Evolutionary conservation across 148 eudicot genomes (phyloP).

Genomic region (Rhododendron kiyosumense): DNA sequence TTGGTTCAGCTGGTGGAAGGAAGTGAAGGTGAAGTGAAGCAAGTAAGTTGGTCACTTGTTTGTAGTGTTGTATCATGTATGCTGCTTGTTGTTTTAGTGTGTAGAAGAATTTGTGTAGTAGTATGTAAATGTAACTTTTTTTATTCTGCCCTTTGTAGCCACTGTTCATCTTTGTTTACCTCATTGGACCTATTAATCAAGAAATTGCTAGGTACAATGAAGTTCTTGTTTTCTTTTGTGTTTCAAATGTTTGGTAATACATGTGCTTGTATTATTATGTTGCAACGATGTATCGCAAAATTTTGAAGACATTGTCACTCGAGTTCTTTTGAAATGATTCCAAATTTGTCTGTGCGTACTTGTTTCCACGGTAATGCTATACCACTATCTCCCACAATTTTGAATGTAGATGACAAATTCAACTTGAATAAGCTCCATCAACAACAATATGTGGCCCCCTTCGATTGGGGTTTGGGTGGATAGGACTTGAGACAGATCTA

Average conservation of each 20-base stretch:
- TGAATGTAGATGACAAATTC: not conserved
- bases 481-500: not conserved
- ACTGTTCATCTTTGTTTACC: not conserved
- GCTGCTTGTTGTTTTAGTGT: conserved; percentile 7
- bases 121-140: conserved; percentile 17
- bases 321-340: not conserved
- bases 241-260: not conserved
- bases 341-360: not conserved
- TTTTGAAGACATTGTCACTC: not conserved
- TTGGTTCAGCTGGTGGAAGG: conserved; percentile 28
- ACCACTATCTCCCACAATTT: not conserved
- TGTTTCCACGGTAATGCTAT: not conserved
- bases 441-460: not conserved
- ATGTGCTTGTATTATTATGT: not conserved
- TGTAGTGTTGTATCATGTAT: conserved; percentile 22
- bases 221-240: not conserved
- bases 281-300: not conserved
- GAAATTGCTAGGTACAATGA: not conserved
- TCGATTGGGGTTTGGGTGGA: not conserved
- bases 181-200: not conserved
- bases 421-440: not conserved
- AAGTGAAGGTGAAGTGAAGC: conserved; percentile 19
- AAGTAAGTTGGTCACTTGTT: conserved; percentile 11
- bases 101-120: conserved; percentile 12
- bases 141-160: conserved; percentile 5